Base-by-base conservation (phyloP, 768 basidiomycete species). In the Dacryopinax spathularia region DNA sequence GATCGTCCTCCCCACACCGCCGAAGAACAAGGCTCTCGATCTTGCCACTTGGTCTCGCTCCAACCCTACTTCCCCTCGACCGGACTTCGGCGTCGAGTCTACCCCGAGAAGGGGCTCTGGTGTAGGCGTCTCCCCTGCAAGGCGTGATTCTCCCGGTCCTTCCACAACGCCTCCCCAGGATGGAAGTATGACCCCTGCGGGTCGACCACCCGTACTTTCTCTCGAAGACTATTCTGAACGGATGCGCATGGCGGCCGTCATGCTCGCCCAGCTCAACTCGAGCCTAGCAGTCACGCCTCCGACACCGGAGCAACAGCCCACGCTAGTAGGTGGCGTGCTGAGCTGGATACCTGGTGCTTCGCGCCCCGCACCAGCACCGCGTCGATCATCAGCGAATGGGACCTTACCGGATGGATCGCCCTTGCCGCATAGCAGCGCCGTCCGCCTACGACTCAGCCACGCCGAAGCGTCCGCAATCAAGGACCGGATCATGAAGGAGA, bases 151-250 rank as follows among this genome's bases (percentile, higher is more conserved):
- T 37, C 64, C 34, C 20, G 31, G 20, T 36, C 61, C 25, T 25
- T 25, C 25, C 13, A 25, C 12, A 13, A 62, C 43, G 62, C 65
- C n/a, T 63, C 68, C 33, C 27, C 65, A 16, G 31, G 41, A 29
- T 20, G 37, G 31, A 31, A 20, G 22, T 59, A 16, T 60, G 39
- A 37, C 60, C 9, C 41, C 34, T 13, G 61, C 33, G 36, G 20
- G 65, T 68, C 34, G 71, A 0, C 71, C 69, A 5, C 74, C 73
- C 22, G 71, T 75, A 9, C 76, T 98, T 15, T 91, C 93, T 0
- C 77, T 99, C 25, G 95, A 99, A 69, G 95, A 99, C 68, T 99
- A 99, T 75, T 95, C 95, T 0, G 92, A 97, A 68, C 84, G 96
- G 60, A 99, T 99, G 96, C 85, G 91, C 7, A 96, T 93, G 10